phyloP scores from a whole-genome alignment of 1,139 yeast genomes.

The Geotrichum citri-aurantii region DNA sequence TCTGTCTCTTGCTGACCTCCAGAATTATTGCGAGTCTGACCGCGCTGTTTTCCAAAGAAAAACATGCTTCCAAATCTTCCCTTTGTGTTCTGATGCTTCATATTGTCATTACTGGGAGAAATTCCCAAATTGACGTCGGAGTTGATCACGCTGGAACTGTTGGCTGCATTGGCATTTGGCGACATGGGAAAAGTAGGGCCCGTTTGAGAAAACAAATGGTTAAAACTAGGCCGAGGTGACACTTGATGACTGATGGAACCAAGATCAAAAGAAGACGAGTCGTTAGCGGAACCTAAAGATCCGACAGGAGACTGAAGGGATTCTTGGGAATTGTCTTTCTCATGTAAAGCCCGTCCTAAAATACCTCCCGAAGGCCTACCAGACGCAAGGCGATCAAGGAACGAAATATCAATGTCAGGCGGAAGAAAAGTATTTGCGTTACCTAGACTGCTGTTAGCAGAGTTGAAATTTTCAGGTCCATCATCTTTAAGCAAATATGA shows the following conservation, averaged over 20 bases:
- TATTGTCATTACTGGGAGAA: slow-evolving; percentile 2
- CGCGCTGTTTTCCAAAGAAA: slow-evolving; percentile 17
- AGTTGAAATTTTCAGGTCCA: background rate
- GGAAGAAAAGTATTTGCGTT: background rate
- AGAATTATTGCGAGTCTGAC: slow-evolving; percentile 11
- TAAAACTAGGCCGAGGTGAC: slow-evolving; percentile 13
- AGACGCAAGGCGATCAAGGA: slow-evolving; percentile 21
- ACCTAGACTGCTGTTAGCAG: background rate
- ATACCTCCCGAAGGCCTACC: slow-evolving; percentile 25
- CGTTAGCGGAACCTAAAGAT: slow-evolving; percentile 8
- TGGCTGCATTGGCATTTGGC: background rate
- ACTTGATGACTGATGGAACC: background rate
- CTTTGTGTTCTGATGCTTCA: slow-evolving; percentile 3
- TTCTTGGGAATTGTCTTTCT: slow-evolving; percentile 15
- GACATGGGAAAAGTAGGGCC: background rate
- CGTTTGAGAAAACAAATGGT: slow-evolving; percentile 9
- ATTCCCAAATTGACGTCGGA: background rate
- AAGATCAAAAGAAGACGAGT: slow-evolving; percentile 1
- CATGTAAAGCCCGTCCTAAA: slow-evolving; percentile 24
- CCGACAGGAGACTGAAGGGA: slow-evolving; percentile 14
- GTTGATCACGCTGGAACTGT: background rate
- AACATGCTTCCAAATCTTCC: slow-evolving; percentile 18
- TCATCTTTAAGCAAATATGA: slow-evolving; percentile 14
- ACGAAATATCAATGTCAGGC: slow-evolving; percentile 24
- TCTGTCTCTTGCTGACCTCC: slow-evolving; percentile 1